These are phyloP conservation scores for Fistulifera solaris DNA, from an alignment of 108 stramenopile genomes.

Conservation along the genomic window DNA sequence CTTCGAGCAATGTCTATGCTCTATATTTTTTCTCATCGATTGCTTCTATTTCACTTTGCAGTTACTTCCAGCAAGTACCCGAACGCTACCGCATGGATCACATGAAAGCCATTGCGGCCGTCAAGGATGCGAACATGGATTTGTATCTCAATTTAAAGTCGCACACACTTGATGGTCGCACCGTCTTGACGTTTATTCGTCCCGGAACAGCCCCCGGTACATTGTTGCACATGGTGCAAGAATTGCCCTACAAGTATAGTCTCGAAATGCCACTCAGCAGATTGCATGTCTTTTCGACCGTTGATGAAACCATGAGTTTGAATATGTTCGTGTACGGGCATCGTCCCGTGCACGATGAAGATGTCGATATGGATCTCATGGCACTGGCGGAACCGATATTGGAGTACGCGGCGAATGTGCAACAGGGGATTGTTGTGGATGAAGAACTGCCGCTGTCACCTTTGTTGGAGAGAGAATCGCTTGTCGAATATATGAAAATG, in stretches of 20 bases:
- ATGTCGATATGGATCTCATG: not conserved
- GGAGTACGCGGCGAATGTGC: constrained; percentile 51
- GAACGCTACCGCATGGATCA: constrained; percentile 91
- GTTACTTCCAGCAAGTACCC: constrained; percentile 86
- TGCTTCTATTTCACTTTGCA: not conserved
- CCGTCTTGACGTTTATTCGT: constrained; percentile 78
- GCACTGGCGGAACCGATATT: constrained; percentile 27
- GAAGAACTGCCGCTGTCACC: constrained; percentile 27
- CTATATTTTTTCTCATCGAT: not conserved
- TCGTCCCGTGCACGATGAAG: constrained; percentile 1
- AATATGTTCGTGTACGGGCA: constrained; percentile 88
- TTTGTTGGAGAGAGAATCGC: constrained; percentile 33
- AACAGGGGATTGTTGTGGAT: constrained; percentile 20
- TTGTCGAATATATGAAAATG: constrained; percentile 70
- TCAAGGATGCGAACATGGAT: constrained; percentile 70
- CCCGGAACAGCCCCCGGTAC: constrained; percentile 76
- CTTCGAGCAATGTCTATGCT: not conserved
- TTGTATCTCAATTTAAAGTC: constrained; percentile 71
- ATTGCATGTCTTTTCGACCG: constrained; percentile 80
- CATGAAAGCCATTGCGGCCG: constrained; percentile 89
- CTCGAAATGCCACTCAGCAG: constrained; percentile 50
- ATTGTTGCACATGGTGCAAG: constrained; percentile 71
- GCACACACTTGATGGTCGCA: constrained; percentile 22
- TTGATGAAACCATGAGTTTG: constrained; percentile 77
- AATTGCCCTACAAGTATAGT: constrained; percentile 42